Base-by-base conservation (phyloP, 2,329 filamentous ascomycete genomes). In the Claviceps monticola region DNA sequence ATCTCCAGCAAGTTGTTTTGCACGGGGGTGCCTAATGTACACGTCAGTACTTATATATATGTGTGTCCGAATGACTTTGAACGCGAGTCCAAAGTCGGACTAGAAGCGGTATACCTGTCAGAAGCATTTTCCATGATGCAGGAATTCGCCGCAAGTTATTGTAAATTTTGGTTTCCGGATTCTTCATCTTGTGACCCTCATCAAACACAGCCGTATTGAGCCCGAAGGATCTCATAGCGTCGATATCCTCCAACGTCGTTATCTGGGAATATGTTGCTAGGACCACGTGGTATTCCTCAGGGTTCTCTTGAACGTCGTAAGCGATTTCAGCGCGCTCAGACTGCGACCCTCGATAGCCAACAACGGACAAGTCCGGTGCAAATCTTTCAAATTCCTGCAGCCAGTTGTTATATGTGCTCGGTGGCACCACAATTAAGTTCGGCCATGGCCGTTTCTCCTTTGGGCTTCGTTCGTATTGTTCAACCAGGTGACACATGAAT, bases 391-490 rank as follows among this genome's bases (percentile, higher is more conserved):
- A 95, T 65, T 98, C 93, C 49, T 82, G 80, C 49, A 94, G 78
- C 93, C 93, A 98, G 63, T 98, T 98, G 62, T 95, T 91, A 61
- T 95, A 78, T 0, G 91, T 96, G 1, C 91, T 95, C 0, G 88
- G 86, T 5, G 93, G 93, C 1, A 97, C 93, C 29, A 98, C 83
- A 39, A 98, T 79, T 38, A 98, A 71, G 63, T 95, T 71, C 72
- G 88, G 61, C 87, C 88, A 72, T 62, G 80, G 62, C 71, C 75
- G 56, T 5, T 55, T 55, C 2, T 57, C 55, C 13, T 47, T 50
- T 4, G 54, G 55, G 3, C 59, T 55, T 5, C 61, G 60, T 37
- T 72, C 62, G 54, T 74, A 80, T 34, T 79, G 79, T 61, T 89
- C 81, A 16, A 86, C 81, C 26, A 98, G 73, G 60, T 95, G 84